Percentiles rank a stretch among this genome's conserved stretches.
These are phyloP conservation scores for Heterobasidion occidentale DNA, from an alignment of 1,284 basidiomycete species.

Conservation along the genomic window DNA sequence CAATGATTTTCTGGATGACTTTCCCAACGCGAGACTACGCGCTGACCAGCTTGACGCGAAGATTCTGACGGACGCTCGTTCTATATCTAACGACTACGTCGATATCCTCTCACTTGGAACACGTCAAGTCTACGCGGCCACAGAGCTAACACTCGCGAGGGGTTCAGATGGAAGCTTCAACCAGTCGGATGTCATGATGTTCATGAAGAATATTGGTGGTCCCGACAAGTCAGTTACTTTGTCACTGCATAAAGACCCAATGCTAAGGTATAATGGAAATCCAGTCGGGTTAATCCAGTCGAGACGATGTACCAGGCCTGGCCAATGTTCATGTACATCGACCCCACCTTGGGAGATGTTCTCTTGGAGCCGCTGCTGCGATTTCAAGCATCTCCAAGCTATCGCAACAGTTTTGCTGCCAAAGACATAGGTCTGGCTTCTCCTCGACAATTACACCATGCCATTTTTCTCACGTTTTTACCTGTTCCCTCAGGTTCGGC, in stretches of 20 bases:
- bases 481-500: conserved; percentile 1
- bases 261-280: neutral
- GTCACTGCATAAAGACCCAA: neutral
- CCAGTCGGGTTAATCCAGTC: conserved; percentile 34
- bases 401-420: conserved; percentile 26
- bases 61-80: conserved; percentile 13
- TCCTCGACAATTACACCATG: neutral
- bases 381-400: conserved; percentile 24
- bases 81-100: conserved; percentile 27
- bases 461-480: neutral
- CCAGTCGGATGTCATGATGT: conserved; percentile 33
- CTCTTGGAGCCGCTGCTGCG: conserved; percentile 39
- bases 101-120: conserved; percentile 31
- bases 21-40: conserved; percentile 11
- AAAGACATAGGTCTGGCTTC: conserved; percentile 29
- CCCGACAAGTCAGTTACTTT: neutral
- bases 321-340: conserved; percentile 38
- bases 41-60: conserved; percentile 17
- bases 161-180: conserved; percentile 25
- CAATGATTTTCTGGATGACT: conserved; percentile 19
- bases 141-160: conserved; percentile 28
- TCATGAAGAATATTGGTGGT: conserved; percentile 37
- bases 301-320: conserved; percentile 40
- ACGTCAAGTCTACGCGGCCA: conserved; percentile 31
- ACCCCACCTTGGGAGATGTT: conserved; percentile 29